These are phyloP conservation scores for Fusarium chaquense DNA, from an alignment of 2,329 filamentous ascomycete species.

Conservation along the genomic window DNA sequence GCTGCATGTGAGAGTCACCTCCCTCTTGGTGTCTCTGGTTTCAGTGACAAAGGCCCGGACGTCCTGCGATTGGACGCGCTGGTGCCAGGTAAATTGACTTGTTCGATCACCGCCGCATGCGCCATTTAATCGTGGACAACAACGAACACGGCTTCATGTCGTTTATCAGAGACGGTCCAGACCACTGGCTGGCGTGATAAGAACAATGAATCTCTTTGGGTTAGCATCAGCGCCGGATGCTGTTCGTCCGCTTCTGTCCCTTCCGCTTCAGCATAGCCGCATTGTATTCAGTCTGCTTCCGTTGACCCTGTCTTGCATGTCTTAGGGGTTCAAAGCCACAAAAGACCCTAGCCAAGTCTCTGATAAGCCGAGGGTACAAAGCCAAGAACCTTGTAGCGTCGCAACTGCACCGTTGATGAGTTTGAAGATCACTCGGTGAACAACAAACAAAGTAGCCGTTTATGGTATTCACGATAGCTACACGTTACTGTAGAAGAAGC, in stretches of 20 bases:
- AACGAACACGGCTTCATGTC: slow-evolving; percentile 13
- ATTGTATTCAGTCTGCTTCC: slow-evolving; percentile 22
- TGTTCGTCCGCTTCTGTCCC: background rate
- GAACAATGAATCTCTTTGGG: background rate
- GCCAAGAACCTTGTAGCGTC: slow-evolving; percentile 15
- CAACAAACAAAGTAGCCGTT: slow-evolving; percentile 10
- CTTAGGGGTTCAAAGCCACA: slow-evolving; percentile 30
- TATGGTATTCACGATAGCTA: slow-evolving; percentile 26
- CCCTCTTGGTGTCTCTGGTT: slow-evolving; percentile 18
- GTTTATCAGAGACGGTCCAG: slow-evolving; percentile 15
- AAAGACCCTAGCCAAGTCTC: slow-evolving; percentile 27
- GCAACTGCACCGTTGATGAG: slow-evolving; percentile 12
- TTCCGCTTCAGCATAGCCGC: background rate
- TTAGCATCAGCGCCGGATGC: background rate
- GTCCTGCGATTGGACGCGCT: slow-evolving; percentile 27
- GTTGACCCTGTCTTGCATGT: slow-evolving; percentile 20
- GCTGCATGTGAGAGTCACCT: slow-evolving; percentile 28
- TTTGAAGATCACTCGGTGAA: slow-evolving; percentile 2
- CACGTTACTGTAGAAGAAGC: background rate
- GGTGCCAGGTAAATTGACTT: slow-evolving; percentile 22
- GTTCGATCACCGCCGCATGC: slow-evolving; percentile 33
- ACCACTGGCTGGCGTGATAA: background rate
- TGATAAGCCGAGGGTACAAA: slow-evolving; percentile 31
- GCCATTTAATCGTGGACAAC: slow-evolving; percentile 30
- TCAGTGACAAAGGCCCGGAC: slow-evolving; percentile 19